A percentile compares a stretch with the other conserved stretches of the same genome.
These are phyloP conservation scores for Anthostomella pinea DNA, from an alignment of 2,329 filamentous ascomycete genomes.

Conservation along the genomic window DNA sequence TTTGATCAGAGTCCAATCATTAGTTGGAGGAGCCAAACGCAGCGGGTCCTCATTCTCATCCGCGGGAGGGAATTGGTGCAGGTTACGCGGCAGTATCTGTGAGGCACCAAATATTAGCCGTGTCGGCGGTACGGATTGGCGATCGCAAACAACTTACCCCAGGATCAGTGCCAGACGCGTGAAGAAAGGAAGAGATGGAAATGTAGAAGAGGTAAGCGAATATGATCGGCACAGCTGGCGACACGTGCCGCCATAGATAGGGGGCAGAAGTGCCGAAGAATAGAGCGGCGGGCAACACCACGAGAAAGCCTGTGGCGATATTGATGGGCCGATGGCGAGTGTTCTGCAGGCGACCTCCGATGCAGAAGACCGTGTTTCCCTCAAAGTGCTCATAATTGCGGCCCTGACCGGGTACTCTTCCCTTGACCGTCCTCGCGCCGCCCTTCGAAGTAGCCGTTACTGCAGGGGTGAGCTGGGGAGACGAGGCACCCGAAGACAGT, in stretches of 20 bases:
- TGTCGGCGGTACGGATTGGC: neutral
- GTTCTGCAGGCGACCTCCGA: slow-evolving; percentile 84
- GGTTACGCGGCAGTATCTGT: slow-evolving; percentile 89
- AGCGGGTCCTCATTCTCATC: slow-evolving; percentile 78
- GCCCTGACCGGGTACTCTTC: slow-evolving; percentile 47
- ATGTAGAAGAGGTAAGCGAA: slow-evolving; percentile 92
- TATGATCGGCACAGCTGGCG: slow-evolving; percentile 81
- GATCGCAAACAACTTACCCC: slow-evolving; percentile 61
- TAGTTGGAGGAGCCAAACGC: slow-evolving; percentile 77
- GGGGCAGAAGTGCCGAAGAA: slow-evolving; percentile 85
- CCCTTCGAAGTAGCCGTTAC: slow-evolving; percentile 21
- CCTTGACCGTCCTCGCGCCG: slow-evolving; percentile 25
- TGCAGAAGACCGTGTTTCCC: slow-evolving; percentile 88
- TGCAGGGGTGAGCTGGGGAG: slow-evolving; percentile 56
- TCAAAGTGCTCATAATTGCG: slow-evolving; percentile 90
- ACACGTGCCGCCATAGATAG: slow-evolving; percentile 83
- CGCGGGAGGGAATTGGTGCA: slow-evolving; percentile 80
- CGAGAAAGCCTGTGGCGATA: slow-evolving; percentile 75
- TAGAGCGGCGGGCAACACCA: slow-evolving; percentile 74
- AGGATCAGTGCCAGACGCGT: slow-evolving; percentile 88
- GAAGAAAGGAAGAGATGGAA: slow-evolving; percentile 88
- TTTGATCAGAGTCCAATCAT: slow-evolving; percentile 90
- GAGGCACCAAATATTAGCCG: slow-evolving; percentile 7
- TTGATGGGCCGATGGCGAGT: slow-evolving; percentile 85
- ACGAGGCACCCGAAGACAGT: slow-evolving; percentile 76